Evolutionary conservation across 2,329 filamentous ascomycete species (phyloP).

Genomic region (Aureobasidium uvarum): DNA sequence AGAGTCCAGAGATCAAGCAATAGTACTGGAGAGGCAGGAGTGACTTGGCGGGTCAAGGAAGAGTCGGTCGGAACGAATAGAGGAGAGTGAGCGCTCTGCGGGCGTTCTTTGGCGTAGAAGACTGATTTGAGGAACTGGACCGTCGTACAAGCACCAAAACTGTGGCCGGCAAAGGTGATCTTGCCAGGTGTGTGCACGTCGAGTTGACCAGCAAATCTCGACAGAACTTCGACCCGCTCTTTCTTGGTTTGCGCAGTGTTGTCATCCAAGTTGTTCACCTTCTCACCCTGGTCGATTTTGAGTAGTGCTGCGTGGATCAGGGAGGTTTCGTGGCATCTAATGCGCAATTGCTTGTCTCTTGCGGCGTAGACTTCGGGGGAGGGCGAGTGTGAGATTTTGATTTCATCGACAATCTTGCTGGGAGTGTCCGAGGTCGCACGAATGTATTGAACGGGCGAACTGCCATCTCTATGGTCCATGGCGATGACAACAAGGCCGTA

Average conservation of each 20-base stretch:
- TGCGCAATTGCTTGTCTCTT: conserved; percentile 69
- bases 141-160: conserved; percentile 72
- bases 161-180: conserved; percentile 75
- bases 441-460: conserved; percentile 70
- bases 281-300: conserved; percentile 60
- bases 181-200: conserved; percentile 69
- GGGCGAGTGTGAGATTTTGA: conserved; percentile 58
- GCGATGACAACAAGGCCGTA: conserved; percentile 79
- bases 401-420: conserved; percentile 45
- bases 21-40: conserved; percentile 62
- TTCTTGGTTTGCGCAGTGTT: conserved; percentile 42
- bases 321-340: conserved; percentile 76
- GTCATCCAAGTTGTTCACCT: conserved; percentile 47
- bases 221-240: conserved; percentile 49
- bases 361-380: conserved; percentile 63
- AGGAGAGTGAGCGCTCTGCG: conserved; percentile 50
- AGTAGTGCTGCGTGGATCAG: conserved; percentile 66
- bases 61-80: conserved; percentile 60
- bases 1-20: conserved; percentile 81
- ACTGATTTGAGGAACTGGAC: conserved; percentile 77
- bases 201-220: conserved; percentile 60
- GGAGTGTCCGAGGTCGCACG: conserved; percentile 55
- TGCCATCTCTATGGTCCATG: conserved; percentile 80
- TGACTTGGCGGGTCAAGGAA: conserved; percentile 64
- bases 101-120: conserved; percentile 58